Conservation (phyloP, 2,329 filamentous ascomycete species). For the Beauveria asiatica region DNA sequence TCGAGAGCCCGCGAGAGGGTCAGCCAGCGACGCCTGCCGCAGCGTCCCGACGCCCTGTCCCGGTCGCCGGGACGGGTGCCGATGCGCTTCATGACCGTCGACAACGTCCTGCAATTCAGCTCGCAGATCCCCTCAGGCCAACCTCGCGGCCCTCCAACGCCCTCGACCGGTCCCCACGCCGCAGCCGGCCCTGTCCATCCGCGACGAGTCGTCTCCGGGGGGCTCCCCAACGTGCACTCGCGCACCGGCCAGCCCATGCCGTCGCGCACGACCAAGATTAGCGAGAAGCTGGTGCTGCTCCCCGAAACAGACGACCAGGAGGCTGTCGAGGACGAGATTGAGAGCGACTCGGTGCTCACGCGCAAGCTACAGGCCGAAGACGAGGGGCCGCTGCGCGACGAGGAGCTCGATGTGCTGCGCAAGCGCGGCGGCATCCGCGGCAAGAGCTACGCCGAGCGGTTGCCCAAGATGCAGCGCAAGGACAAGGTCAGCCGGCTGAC, state of each 20-base stretch:
- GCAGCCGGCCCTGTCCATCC: conserved; percentile 12
- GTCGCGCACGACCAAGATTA: conserved; percentile 84
- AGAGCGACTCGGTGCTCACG: conserved; percentile 32
- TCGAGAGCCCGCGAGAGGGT: conserved; percentile 25
- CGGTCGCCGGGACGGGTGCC: conserved; percentile 28
- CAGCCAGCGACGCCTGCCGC: conserved; percentile 23
- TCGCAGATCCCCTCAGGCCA: conserved; percentile 94
- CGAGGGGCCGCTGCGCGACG: conserved; percentile 55
- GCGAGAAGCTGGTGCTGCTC: conserved; percentile 90
- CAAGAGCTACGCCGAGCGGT: conserved; percentile 88
- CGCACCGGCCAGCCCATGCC: conserved; percentile 57
- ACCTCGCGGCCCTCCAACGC: conserved; percentile 60
- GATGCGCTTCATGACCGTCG: conserved; percentile 78
- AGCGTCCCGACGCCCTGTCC: conserved; percentile 25
- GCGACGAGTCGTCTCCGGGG: conserved; percentile 27
- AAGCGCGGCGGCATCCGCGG: conserved; percentile 55
- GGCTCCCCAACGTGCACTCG: conserved; percentile 31
- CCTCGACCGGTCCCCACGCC: conserved; percentile 26
- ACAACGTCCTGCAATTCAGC: conserved; percentile 89
- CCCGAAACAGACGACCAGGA: conserved; percentile 62
- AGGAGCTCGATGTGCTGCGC: conserved; percentile 56
- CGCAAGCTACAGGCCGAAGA: conserved; percentile 46
- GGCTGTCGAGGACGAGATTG: conserved; percentile 51
- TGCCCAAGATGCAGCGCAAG: conserved; percentile 79
- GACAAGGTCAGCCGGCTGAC: conserved; percentile 86